Base-by-base conservation (phyloP, 164 flowering plant species). In the Piper betle region DNA sequence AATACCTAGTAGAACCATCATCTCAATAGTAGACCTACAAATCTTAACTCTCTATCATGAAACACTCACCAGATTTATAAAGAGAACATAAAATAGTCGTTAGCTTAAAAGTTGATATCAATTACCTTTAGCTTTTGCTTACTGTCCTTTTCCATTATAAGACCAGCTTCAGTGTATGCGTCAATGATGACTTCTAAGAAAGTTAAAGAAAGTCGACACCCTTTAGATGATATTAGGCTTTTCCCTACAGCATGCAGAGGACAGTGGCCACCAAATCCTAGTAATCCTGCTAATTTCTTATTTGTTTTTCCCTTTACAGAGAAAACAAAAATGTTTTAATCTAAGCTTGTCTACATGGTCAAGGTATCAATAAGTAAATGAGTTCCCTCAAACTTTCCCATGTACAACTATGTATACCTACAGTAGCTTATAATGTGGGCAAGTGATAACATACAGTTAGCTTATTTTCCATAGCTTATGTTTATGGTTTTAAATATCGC, bases 81-180 rank as follows among this genome's bases (percentile, higher is more conserved):
- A 4, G 10, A 54, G 18, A 25, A 54, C 7, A 18, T 54, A 8
- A 15, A 54, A 18, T 18, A 37, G 41, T 6, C 18, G 17, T 20
- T 43, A 12, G 38, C 48, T 52, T 4, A 48, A 61, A 15, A 53
- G 33, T 13, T 10, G 20, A 4, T n/a, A 4, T n/a, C 33, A 0
- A 46, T 64, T 79, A 87, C 97, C 87, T 87, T 86, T 41, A 93
- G 66, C 64, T 69, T 79, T 39, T 82, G 87, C 3, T 60, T 66
- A 52, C 75, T 81, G 70, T 93, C 96, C 71, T 75, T 90, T 75
- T 84, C 87, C 15, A 90, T 77, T 62, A 93, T 92, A 64, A 93
- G 91, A 69, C 97, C 98, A 71, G 97, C 97, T 73, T 93, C 80
- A 43, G 68, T 70, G 74, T 75, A 93, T 20, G 92, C 96, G 70